Conservation (phyloP, 2,329 filamentous ascomycete species). For the Claviceps paspali region DNA sequence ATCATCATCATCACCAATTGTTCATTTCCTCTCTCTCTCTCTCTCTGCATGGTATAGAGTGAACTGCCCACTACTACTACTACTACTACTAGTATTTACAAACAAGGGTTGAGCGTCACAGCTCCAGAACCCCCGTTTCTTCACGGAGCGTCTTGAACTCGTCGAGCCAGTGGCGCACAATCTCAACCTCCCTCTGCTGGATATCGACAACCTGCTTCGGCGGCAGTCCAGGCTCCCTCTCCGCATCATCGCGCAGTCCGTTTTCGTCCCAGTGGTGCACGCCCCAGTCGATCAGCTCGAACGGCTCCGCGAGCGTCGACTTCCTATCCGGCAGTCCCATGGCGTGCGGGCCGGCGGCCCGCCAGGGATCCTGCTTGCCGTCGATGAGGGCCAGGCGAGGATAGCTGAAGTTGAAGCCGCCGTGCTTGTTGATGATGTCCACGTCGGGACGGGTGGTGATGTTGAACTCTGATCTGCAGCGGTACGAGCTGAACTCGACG, state of each 20-base stretch:
- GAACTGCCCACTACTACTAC: too few relatives aligned
- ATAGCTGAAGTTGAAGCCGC: slow-evolving; percentile 57
- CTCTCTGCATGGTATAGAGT: too few relatives aligned
- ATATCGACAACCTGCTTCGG: slow-evolving; percentile 41
- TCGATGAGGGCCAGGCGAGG: slow-evolving; percentile 62
- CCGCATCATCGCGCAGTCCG: slow-evolving; percentile 32
- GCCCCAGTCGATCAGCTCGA: slow-evolving; percentile 55
- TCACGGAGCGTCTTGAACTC: slow-evolving; percentile 32
- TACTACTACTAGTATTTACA: too few relatives aligned
- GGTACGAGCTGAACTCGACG: slow-evolving; percentile 42
- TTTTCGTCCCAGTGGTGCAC: slow-evolving; percentile 77
- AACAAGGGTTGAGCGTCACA: too few relatives aligned
- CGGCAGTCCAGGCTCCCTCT: slow-evolving; percentile 44
- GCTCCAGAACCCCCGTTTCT: too few relatives aligned
- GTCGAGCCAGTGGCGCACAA: slow-evolving; percentile 52
- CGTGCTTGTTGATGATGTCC: slow-evolving; percentile 58
- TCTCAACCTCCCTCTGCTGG: slow-evolving; percentile 41
- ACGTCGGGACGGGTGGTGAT: slow-evolving; percentile 48
- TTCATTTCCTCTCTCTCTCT: too few relatives aligned
- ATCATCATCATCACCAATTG: too few relatives aligned
- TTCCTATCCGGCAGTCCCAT: slow-evolving; percentile 39
- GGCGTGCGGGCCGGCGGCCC: slow-evolving; percentile 55
- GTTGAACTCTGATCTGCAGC: slow-evolving; percentile 56
- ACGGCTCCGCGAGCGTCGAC: slow-evolving; percentile 51
- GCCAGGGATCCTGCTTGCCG: slow-evolving; percentile 69